Percentiles rank a stretch among this genome's conserved stretches.
These are phyloP conservation scores for Exophiala alcalophila DNA, from an alignment of 2,329 filamentous ascomycete genomes.

Conservation along the genomic window DNA sequence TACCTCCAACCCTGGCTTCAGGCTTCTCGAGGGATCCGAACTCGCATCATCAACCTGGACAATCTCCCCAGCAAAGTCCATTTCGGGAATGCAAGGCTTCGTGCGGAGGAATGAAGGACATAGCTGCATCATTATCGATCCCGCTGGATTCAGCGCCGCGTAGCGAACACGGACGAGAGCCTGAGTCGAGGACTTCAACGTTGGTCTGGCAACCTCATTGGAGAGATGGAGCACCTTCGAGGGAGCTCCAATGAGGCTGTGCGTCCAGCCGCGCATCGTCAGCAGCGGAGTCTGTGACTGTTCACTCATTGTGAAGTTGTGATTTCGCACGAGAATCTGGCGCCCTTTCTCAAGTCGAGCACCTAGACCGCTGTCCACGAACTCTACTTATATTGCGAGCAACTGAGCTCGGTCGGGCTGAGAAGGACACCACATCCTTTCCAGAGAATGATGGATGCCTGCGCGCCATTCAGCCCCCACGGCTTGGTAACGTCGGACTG, in stretches of 20 bases:
- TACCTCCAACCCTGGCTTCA: background rate
- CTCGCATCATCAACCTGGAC: constrained; percentile 1
- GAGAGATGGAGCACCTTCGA: background rate
- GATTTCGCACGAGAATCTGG: too few relatives aligned
- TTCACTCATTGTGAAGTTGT: background rate
- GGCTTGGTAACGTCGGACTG: too few relatives aligned
- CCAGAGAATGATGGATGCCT: too few relatives aligned
- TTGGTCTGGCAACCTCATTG: background rate
- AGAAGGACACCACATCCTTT: too few relatives aligned
- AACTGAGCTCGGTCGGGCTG: too few relatives aligned
- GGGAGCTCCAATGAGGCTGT: background rate
- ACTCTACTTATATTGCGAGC: too few relatives aligned
- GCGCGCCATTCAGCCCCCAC: too few relatives aligned
- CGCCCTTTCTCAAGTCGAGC: too few relatives aligned
- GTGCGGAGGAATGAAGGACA: constrained; percentile 3
- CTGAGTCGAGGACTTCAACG: background rate
- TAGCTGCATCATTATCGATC: constrained; percentile 9
- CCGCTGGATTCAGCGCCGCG: constrained; percentile 6
- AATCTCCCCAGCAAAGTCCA: constrained; percentile 9
- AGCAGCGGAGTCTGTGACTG: background rate
- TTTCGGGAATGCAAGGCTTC: constrained; percentile 9
- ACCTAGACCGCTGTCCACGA: too few relatives aligned
- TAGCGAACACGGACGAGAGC: constrained; percentile 2
- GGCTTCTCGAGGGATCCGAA: background rate
- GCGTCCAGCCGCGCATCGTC: constrained; percentile 4